These are phyloP conservation scores for Fonsecaea nubica DNA, from an alignment of 2,329 filamentous ascomycete species.

Conservation along the genomic window DNA sequence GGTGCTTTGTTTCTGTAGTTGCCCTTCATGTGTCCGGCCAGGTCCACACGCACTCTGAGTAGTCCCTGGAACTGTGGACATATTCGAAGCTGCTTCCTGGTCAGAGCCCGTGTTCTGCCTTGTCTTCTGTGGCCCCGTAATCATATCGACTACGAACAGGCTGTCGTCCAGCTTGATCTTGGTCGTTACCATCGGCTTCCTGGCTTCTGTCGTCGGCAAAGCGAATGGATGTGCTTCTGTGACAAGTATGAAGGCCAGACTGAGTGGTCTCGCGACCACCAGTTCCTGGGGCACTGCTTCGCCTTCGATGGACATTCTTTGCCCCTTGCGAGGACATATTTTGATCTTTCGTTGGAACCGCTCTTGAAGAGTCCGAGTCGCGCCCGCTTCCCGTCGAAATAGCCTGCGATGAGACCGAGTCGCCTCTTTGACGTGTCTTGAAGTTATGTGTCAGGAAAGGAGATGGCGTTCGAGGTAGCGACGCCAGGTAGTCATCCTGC, in stretches of 20 bases:
- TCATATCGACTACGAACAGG: slow-evolving; percentile 30
- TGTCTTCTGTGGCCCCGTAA: slow-evolving; percentile 7
- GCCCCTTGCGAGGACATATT: neutral
- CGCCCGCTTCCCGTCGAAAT: slow-evolving; percentile 27
- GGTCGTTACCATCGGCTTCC: neutral
- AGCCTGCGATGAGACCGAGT: slow-evolving; percentile 35
- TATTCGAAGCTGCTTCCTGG: slow-evolving; percentile 11
- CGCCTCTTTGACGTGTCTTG: slow-evolving; percentile 28
- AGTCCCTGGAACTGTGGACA: neutral
- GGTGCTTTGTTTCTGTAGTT: neutral
- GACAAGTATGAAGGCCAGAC: slow-evolving; percentile 4
- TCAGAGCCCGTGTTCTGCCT: slow-evolving; percentile 6
- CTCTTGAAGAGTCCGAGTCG: slow-evolving; percentile 21
- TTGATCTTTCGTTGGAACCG: neutral
- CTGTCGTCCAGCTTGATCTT: slow-evolving; percentile 11
- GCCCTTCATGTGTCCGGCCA: neutral
- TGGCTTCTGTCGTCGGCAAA: slow-evolving; percentile 24
- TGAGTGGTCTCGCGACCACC: neutral
- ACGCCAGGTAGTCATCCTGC: slow-evolving; percentile 49
- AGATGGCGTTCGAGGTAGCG: slow-evolving; percentile 34
- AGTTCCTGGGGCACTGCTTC: slow-evolving; percentile 21
- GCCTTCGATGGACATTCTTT: slow-evolving; percentile 13
- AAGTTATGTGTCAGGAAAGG: slow-evolving; percentile 33
- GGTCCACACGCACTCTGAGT: neutral
- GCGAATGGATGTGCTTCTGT: slow-evolving; percentile 30